Base-by-base conservation (phyloP, 129 eudicot genomes). In the Oenanthe sinensis region DNA sequence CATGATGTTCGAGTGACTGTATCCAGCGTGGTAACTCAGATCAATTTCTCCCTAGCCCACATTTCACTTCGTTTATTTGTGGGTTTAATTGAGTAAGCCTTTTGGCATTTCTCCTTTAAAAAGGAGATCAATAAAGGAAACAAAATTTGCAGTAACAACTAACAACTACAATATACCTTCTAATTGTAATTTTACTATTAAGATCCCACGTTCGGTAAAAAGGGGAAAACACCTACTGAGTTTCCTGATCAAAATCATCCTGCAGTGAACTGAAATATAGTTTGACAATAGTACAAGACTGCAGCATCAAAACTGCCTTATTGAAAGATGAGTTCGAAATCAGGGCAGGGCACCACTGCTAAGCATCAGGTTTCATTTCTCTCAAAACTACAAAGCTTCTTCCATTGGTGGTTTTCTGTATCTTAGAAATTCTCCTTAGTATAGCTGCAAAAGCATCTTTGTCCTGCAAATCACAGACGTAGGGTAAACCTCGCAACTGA, bases 361-460 rank as follows among this genome's bases (percentile, higher is more conserved):
- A 68, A 68, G 73, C 40, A 68, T 37, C 73, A 30, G 43, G 73
- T 48, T 73, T 89, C 85, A 88, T 83, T 81, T 90, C 90, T 79
- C 97, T 87, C 63, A 94, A 76, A 62, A 94, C 98, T 15, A 94
- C 96, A 77, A 79, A 91, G 83, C 82, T 91, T 8, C 86, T 81
- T 30, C 92, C 97, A 24, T 83, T 90, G 2, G 90, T 87, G 0
- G 90, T 92, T 88, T 95, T 95, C 83, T 88, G 94, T 80, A 95
- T 95, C 85, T 88, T 91, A 39, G 97, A 95, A 62, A 95, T 95
- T 89, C 92, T 90, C 85, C 93, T 90, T 79, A 95, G 78, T 47
- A 90, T 85, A 48, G 81, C 96, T 0, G 98, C 94, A 85, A 95
- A 95, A 12, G 96, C 98, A 68, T 79, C 81, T 87, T 92, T 92